Evolutionary conservation across 768 basidiomycete genomes (phyloP).

Genomic region (Kondoa subrosea): DNA sequence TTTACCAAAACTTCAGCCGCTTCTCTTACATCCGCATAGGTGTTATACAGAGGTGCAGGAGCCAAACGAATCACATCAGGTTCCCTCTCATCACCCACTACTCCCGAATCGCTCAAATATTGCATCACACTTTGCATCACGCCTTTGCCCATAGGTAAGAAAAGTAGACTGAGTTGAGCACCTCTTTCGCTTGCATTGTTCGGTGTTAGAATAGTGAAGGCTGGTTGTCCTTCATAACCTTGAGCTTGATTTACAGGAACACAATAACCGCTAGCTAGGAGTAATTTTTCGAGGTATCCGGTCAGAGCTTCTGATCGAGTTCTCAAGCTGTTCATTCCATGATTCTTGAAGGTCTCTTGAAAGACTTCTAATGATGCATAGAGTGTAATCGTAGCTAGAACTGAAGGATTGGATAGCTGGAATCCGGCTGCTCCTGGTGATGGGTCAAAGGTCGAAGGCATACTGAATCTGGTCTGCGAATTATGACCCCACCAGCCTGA

Average conservation of each 20-base stretch:
- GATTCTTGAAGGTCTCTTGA: constrained; percentile 36
- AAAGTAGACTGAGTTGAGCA: constrained; percentile 70
- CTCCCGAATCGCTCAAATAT: constrained; percentile 48
- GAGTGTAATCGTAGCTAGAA: constrained; percentile 59
- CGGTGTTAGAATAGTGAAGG: constrained; percentile 91
- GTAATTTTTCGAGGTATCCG: constrained; percentile 46
- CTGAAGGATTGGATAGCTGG: constrained; percentile 87
- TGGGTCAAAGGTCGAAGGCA: constrained; percentile 68
- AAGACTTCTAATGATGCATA: constrained; percentile 69
- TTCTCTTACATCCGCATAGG: constrained; percentile 54
- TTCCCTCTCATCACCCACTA: constrained; percentile 77
- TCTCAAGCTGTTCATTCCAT: constrained; percentile 37
- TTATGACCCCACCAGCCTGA: constrained; percentile 99
- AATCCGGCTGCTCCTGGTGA: constrained; percentile 83
- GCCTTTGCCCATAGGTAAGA: constrained; percentile 46
- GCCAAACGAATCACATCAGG: constrained; percentile 84
- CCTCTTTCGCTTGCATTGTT: constrained; percentile 50
- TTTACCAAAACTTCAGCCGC: constrained; percentile 52
- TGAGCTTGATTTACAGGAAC: constrained; percentile 34
- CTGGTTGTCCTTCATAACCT: constrained; percentile 46
- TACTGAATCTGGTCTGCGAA: constrained; percentile 65
- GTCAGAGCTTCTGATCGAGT: constrained; percentile 58
- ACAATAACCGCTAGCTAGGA: constrained; percentile 4
- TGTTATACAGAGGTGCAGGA: constrained; percentile 75
- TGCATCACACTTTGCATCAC: constrained; percentile 57